These are phyloP conservation scores for Hibiscus syriacus DNA, from an alignment of 345 rosid species.

Conservation along the genomic window DNA sequence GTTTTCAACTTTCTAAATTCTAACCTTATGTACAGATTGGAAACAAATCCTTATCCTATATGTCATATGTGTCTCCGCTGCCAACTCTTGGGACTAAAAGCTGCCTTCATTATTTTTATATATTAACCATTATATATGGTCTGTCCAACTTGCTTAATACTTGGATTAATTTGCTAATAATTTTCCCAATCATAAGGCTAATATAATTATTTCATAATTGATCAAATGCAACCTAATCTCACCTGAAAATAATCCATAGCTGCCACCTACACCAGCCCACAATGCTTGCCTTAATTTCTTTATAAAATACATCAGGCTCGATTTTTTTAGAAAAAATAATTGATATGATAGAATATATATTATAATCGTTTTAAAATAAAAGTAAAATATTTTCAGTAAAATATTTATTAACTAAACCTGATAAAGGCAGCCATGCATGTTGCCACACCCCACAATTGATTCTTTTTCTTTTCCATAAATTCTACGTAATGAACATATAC, in stretches of 20 bases:
- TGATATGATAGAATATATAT: not conserved
- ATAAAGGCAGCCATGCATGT: not conserved
- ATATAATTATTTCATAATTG: not conserved
- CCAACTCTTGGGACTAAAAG: not conserved
- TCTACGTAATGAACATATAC: not conserved
- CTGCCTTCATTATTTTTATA: not conserved
- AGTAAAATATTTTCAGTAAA: no score
- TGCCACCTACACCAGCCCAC: no score
- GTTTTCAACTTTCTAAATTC: not conserved
- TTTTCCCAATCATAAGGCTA: not conserved
- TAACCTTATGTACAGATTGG: not conserved
- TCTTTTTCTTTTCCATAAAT: not conserved
- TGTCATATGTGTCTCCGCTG: not conserved
- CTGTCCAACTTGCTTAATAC: not conserved
- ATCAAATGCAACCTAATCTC: not conserved
- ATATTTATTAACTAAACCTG: not conserved
- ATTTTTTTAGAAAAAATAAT: not conserved
- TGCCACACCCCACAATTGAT: not conserved
- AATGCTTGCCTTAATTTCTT: no score
- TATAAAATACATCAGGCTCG: no score
- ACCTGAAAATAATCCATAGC: not conserved
- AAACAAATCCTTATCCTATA: constrained; percentile 4
- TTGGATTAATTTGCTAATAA: not conserved
- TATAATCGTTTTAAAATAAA: not conserved
- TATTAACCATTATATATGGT: not conserved